Evolutionary conservation across 176 grass and related monocot species (phyloP).

Genomic region (Pontederia crassipes): DNA sequence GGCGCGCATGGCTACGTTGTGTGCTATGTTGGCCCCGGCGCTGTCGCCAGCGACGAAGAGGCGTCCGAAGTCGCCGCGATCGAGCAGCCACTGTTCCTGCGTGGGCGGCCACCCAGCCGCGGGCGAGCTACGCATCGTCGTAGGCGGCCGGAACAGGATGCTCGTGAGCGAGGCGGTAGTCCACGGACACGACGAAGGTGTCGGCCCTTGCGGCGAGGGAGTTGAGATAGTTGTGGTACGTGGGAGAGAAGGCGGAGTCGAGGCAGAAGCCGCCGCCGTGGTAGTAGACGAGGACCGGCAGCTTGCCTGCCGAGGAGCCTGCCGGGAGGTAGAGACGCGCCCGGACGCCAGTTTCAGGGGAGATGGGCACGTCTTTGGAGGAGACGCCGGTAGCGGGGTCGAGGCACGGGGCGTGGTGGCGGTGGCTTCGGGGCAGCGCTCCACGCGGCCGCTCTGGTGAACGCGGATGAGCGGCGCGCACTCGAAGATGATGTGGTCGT

Average conservation of each 20-base stretch:
- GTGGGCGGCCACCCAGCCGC: slow-evolving; percentile 56
- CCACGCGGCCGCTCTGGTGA: slow-evolving; percentile 13
- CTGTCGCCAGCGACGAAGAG: slow-evolving; percentile 65
- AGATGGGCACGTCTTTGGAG: slow-evolving; percentile 18
- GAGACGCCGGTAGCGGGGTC: slow-evolving; percentile 8
- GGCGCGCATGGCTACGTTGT: slow-evolving; percentile 57
- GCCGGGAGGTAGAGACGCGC: slow-evolving; percentile 14
- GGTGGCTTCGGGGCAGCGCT: not conserved
- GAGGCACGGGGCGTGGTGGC: not conserved
- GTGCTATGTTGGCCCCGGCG: slow-evolving; percentile 59
- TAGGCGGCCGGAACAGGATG: slow-evolving; percentile 41
- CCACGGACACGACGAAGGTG: slow-evolving; percentile 38
- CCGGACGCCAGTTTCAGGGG: not conserved
- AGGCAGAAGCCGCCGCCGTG: slow-evolving; percentile 51
- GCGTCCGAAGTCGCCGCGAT: slow-evolving; percentile 42
- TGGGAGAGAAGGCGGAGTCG: slow-evolving; percentile 28
- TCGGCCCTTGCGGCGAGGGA: slow-evolving; percentile 35
- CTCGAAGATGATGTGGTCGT: not conserved
- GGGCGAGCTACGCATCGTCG: slow-evolving; percentile 45
- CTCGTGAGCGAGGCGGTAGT: slow-evolving; percentile 83
- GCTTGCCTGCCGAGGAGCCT: slow-evolving; percentile 1
- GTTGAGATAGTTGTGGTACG: slow-evolving; percentile 39
- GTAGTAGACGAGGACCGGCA: slow-evolving; percentile 54
- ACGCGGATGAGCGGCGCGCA: not conserved
- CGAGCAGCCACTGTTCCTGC: slow-evolving; percentile 40